These are phyloP conservation scores for Blastomyces parvus DNA, from an alignment of 2,329 filamentous ascomycete genomes.

Conservation along the genomic window DNA sequence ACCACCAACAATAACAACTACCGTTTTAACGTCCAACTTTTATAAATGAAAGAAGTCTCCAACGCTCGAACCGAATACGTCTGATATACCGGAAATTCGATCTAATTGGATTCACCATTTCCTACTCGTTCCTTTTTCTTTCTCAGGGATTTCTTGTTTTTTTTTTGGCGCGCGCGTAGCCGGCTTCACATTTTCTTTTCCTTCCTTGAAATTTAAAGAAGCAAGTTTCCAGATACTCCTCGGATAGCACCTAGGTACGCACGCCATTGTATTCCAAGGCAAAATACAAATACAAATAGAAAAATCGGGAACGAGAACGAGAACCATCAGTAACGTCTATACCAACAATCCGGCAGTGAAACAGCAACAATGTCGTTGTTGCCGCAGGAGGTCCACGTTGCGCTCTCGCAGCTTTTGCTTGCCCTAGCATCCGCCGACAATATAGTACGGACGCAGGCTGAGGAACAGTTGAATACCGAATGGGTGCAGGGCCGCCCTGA, in stretches of 20 bases:
- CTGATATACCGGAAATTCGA: not conserved
- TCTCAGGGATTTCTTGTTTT: not conserved
- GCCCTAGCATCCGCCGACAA: constrained; percentile 89
- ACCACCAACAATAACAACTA: not conserved
- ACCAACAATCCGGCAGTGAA: not conserved
- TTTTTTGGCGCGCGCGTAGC: not conserved
- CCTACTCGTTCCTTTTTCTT: not conserved
- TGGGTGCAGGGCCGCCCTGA: constrained; percentile 79
- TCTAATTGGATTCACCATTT: not conserved
- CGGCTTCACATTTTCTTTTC: not conserved
- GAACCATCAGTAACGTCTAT: not conserved
- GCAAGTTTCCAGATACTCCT: not conserved
- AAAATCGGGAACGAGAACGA: not conserved
- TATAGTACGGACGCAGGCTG: constrained; percentile 68
- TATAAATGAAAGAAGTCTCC: not conserved
- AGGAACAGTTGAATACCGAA: constrained; percentile 81
- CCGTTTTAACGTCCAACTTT: not conserved
- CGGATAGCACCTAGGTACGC: not conserved
- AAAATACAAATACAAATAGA: not conserved
- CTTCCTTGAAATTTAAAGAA: not conserved
- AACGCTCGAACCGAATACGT: not conserved
- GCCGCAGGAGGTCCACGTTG: constrained; percentile 70
- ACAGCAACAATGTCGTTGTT: constrained; percentile 65
- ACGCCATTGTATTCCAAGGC: not conserved
- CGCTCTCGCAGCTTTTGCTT: constrained; percentile 76